A percentile compares a stretch with the other conserved stretches of the same genome.
phyloP scores from a whole-genome alignment of 441 rosid species.

The Euphorbia schlechtendalii region DNA sequence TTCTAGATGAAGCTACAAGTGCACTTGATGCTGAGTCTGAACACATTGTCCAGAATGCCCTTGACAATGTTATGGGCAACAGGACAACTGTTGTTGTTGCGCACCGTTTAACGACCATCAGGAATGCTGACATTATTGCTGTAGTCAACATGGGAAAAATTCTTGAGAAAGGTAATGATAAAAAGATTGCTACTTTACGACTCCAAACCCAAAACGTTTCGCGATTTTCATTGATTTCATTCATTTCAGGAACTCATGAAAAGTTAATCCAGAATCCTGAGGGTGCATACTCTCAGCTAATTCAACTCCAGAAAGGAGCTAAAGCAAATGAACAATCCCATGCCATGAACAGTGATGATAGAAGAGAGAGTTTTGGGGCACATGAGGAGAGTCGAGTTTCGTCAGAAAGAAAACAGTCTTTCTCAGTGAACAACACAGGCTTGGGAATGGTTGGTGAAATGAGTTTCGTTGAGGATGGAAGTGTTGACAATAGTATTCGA shows the following conservation, averaged over 20 bases:
- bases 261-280: constrained; percentile 47
- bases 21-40: constrained; percentile 76
- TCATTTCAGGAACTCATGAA: constrained; percentile 43
- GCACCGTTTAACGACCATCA: constrained; percentile 62
- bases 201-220: neutral
- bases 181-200: neutral
- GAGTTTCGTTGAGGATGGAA: constrained; percentile 25
- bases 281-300: constrained; percentile 58
- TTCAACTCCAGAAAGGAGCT: constrained; percentile 57
- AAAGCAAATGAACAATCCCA: constrained; percentile 21
- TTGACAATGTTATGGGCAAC: constrained; percentile 47
- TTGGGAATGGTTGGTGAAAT: constrained; percentile 34
- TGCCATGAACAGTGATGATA: constrained; percentile 12
- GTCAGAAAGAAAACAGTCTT: constrained; percentile 46
- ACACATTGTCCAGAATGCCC: constrained; percentile 59
- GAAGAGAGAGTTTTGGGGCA: constrained; percentile 14
- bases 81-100: constrained; percentile 77
- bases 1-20: too few relatives aligned
- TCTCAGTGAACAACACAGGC: constrained; percentile 22
- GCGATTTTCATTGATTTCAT: too few relatives aligned
- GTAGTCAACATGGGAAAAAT: constrained; percentile 61
- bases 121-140: constrained; percentile 56
- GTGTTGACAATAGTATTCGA: constrained; percentile 1
- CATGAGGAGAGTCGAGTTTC: constrained; percentile 37
- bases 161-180: constrained; percentile 54